phyloP scores from a whole-genome alignment of 2,329 filamentous ascomycete genomes.

The Colletotrichum camelliae region DNA sequence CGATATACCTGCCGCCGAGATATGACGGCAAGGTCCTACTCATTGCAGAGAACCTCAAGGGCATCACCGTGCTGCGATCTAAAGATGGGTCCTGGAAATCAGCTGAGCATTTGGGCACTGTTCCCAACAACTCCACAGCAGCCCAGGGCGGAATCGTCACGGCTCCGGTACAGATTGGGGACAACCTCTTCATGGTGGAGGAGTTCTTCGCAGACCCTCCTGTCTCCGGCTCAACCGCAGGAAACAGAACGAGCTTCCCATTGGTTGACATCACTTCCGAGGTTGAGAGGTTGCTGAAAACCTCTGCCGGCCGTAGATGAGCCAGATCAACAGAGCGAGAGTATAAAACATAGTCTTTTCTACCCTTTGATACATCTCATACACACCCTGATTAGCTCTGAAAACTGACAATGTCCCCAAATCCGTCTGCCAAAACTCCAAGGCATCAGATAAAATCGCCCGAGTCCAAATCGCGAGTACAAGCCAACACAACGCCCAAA shows the following conservation, averaged over 20 bases:
- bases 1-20: constrained; percentile 35
- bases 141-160: constrained; percentile 10
- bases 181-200: constrained; percentile 11
- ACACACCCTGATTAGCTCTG: background rate
- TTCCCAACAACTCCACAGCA: constrained; percentile 26
- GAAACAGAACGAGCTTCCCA: constrained; percentile 11
- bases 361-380: background rate
- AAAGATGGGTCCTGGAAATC: constrained; percentile 37
- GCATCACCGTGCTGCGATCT: constrained; percentile 40
- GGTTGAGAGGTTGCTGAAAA: background rate
- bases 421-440: background rate
- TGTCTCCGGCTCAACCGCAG: constrained; percentile 1
- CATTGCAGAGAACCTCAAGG: constrained; percentile 32
- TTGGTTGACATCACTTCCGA: constrained; percentile 15
- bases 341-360: background rate
- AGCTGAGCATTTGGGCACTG: constrained; percentile 38
- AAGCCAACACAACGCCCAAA: background rate
- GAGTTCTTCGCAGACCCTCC: constrained; percentile 12
- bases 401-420: background rate
- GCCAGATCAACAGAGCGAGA: background rate
- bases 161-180: constrained; percentile 16
- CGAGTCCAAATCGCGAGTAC: background rate
- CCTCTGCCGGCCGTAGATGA: background rate
- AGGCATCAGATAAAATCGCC: background rate
- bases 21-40: constrained; percentile 39